These are phyloP conservation scores for Ogataea zsoltii DNA, from an alignment of 805 yeast species.

Conservation along the genomic window DNA sequence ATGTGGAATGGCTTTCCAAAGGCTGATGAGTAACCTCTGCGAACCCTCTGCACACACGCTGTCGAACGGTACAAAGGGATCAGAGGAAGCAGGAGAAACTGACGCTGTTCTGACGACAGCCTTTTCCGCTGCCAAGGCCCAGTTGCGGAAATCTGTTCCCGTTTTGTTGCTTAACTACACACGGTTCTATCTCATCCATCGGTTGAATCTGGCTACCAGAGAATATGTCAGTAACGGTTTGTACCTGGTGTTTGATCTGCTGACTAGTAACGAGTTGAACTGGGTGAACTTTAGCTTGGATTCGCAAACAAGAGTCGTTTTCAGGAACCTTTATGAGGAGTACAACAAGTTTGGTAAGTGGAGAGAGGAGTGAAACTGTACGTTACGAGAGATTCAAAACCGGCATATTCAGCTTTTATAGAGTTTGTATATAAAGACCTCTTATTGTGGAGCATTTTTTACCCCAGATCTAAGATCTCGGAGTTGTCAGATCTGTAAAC, in stretches of 20 bases:
- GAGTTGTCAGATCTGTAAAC: background rate
- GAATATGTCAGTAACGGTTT: slow-evolving; percentile 55
- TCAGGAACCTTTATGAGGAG: slow-evolving; percentile 65
- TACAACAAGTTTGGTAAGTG: slow-evolving; percentile 81
- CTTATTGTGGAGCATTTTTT: background rate
- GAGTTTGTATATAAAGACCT: background rate
- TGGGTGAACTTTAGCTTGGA: slow-evolving; percentile 68
- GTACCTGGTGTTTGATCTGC: slow-evolving; percentile 63
- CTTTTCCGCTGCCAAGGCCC: slow-evolving; percentile 53
- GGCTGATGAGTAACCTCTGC: slow-evolving; percentile 68
- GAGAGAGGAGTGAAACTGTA: slow-evolving; percentile 61
- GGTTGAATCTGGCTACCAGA: slow-evolving; percentile 48
- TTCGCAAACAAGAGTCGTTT: slow-evolving; percentile 64
- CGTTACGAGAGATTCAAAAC: no score
- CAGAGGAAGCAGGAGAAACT: slow-evolving; percentile 22
- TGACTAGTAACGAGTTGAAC: slow-evolving; percentile 66
- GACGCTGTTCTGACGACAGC: slow-evolving; percentile 48
- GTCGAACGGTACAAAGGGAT: slow-evolving; percentile 19
- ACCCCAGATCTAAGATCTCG: slow-evolving; percentile 3
- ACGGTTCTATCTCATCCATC: slow-evolving; percentile 48
- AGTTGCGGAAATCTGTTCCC: slow-evolving; percentile 65
- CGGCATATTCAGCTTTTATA: no score
- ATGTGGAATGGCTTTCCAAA: slow-evolving; percentile 51
- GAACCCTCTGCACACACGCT: slow-evolving; percentile 55
- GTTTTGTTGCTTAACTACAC: slow-evolving; percentile 61